These are phyloP conservation scores for Ilyonectria robusta DNA, from an alignment of 2,329 filamentous ascomycete genomes.

Conservation along the genomic window DNA sequence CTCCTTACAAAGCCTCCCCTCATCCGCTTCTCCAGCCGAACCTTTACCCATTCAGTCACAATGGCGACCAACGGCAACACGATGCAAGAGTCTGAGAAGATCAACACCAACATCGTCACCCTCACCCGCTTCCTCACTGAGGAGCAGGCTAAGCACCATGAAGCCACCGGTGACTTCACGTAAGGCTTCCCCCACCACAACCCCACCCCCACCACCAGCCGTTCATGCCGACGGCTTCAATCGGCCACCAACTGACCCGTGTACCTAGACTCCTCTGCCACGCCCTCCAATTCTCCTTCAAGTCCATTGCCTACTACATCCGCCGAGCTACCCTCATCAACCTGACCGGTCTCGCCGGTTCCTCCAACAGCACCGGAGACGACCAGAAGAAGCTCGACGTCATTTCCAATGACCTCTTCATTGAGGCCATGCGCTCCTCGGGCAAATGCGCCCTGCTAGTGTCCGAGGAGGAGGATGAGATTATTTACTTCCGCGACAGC, in stretches of 20 bases:
- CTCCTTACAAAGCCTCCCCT: slow-evolving; percentile 30
- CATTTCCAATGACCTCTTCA: slow-evolving; percentile 98
- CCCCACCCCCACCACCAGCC: background rate
- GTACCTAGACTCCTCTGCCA: slow-evolving; percentile 87
- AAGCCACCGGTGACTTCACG: slow-evolving; percentile 99
- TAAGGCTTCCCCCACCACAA: slow-evolving; percentile 61
- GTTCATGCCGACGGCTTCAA: slow-evolving; percentile 24
- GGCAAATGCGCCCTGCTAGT: slow-evolving; percentile 92
- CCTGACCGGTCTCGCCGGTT: slow-evolving; percentile 93
- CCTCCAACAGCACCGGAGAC: slow-evolving; percentile 94
- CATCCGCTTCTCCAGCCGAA: slow-evolving; percentile 31
- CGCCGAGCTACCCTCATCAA: slow-evolving; percentile 95
- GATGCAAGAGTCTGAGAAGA: slow-evolving; percentile 76
- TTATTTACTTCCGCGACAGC: slow-evolving; percentile 87
- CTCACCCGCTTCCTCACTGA: slow-evolving; percentile 96
- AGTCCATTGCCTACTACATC: slow-evolving; percentile 99
- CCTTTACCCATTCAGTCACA: slow-evolving; percentile 39
- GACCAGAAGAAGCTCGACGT: slow-evolving; percentile 99
- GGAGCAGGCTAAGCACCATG: slow-evolving; percentile 92
- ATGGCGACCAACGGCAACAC: slow-evolving; percentile 59
- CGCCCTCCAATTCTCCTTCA: slow-evolving; percentile 99
- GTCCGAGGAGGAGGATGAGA: slow-evolving; percentile 97
- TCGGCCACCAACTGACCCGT: slow-evolving; percentile 32
- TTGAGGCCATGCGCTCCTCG: slow-evolving; percentile 93
- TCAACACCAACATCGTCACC: slow-evolving; percentile 97